Conservation (phyloP, 2,329 filamentous ascomycete species). For the Ceratocystis alfenasii region DNA sequence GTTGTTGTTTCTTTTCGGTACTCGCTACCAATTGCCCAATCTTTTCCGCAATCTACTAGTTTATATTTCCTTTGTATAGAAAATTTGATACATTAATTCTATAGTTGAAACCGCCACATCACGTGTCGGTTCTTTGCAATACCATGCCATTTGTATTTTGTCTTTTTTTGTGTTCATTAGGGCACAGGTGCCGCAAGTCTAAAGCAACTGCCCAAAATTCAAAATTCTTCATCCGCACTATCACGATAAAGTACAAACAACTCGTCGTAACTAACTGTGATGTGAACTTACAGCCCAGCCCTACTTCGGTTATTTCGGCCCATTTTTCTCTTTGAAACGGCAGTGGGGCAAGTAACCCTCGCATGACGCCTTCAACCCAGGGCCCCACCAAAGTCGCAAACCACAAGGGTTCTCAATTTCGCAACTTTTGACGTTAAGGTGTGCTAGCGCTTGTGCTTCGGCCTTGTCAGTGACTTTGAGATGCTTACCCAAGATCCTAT, state of each 20-base stretch:
- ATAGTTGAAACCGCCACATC: background rate
- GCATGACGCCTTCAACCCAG: background rate
- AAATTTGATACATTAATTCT: slow-evolving; percentile 8
- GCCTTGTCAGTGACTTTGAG: background rate
- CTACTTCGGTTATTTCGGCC: background rate
- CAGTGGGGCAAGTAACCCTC: background rate
- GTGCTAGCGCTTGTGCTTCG: background rate
- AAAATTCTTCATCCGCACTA: background rate
- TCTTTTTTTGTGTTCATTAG: background rate
- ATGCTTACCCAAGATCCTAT: background rate
- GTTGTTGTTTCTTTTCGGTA: background rate
- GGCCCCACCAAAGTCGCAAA: background rate
- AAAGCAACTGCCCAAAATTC: background rate
- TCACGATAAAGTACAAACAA: background rate
- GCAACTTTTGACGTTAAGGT: slow-evolving; percentile 1
- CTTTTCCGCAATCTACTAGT: background rate
- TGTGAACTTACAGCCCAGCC: background rate
- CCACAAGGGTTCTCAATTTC: slow-evolving; percentile 5
- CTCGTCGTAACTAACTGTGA: background rate
- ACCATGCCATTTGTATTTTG: background rate
- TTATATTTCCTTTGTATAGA: slow-evolving; percentile 11
- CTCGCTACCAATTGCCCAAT: background rate
- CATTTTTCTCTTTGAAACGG: background rate
- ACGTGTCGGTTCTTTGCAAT: background rate
- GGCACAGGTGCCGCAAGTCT: background rate